Evolutionary conservation across 108 stramenopile genomes (phyloP).

Genomic region (Cyclotella baltica): DNA sequence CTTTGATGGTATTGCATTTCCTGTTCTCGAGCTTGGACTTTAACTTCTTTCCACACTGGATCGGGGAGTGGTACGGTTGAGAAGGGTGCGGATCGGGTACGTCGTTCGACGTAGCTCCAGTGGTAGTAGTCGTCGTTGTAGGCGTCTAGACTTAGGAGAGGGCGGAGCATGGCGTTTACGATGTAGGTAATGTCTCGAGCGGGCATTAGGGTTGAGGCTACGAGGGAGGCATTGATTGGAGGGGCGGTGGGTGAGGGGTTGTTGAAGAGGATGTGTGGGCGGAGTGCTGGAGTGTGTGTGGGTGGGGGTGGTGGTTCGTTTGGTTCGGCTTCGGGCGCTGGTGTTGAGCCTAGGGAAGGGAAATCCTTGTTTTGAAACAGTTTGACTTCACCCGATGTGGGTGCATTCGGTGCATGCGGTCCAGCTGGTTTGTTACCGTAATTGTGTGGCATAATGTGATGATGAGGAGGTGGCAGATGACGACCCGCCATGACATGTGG

Average conservation of each 20-base stretch:
- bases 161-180: slow-evolving; percentile 78
- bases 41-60: slow-evolving; percentile 53
- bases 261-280: slow-evolving; percentile 53
- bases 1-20: slow-evolving; percentile 57
- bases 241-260: slow-evolving; percentile 73
- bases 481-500: background rate
- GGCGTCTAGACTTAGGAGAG: slow-evolving; percentile 55
- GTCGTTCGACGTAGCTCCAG: slow-evolving; percentile 49
- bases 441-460: background rate
- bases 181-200: slow-evolving; percentile 77
- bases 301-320: background rate
- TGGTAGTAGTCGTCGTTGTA: slow-evolving; percentile 60
- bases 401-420: slow-evolving; percentile 47
- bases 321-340: background rate
- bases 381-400: background rate
- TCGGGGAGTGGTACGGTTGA: slow-evolving; percentile 20
- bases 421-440: slow-evolving; percentile 22
- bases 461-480: slow-evolving; percentile 3
- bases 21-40: slow-evolving; percentile 52
- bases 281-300: background rate
- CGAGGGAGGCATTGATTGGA: slow-evolving; percentile 65
- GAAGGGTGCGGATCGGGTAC: slow-evolving; percentile 14
- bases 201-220: slow-evolving; percentile 67
- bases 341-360: slow-evolving; percentile 1
- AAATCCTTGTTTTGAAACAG: background rate